Base-by-base conservation (phyloP, 2,329 filamentous ascomycete species). In the Botrytis paeoniae region DNA sequence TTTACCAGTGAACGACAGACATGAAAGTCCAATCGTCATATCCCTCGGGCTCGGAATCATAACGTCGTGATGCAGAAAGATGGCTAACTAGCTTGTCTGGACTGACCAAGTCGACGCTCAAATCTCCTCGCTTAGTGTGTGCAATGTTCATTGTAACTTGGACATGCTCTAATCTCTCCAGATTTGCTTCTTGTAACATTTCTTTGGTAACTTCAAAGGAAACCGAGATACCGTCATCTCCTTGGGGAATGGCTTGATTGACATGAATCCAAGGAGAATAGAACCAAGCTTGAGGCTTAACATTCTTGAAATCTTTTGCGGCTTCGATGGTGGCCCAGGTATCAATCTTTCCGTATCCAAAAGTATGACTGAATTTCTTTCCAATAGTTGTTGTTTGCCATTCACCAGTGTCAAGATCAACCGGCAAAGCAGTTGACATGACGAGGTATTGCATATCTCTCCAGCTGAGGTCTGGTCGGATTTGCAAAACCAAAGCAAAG, bases 1-100 rank as follows among this genome's bases (percentile, higher is more conserved):
- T 91, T 83, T 86, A 94, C 93, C 95, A 99, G 81, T 99, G 96
- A 76, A 91, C 95, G 54, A 99, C 96, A 75, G 92, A 97, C 96
- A 99, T 99, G 79, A 99, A 99, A 0, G 95, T 98, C 96, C 96
- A 99, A 83, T 98, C 94, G 54, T 91, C 85, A 81, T 98, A 99
- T 14, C 96, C 96, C 35, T 83, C 82, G 0, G 83, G 81, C 51
- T 87, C 87, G 1, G 87, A 85, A 81, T 99, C 96, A 35, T 89
- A 82, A 74, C 87, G 87, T 76, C 96, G 92, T 2, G 91, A 85
- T 20, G 91, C 92, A 7, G 95, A 92, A 70, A 99, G 89, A 80
- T 97, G 91, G 80, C 94, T 97, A 75, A 94, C 85, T 73, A 98
- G 84, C 16, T 93, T 93, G 45, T 89, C 85, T 0, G 96, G 96